phyloP scores from a whole-genome alignment of 169 alveolate species.

The Cryptosporidium baileyi region DNA sequence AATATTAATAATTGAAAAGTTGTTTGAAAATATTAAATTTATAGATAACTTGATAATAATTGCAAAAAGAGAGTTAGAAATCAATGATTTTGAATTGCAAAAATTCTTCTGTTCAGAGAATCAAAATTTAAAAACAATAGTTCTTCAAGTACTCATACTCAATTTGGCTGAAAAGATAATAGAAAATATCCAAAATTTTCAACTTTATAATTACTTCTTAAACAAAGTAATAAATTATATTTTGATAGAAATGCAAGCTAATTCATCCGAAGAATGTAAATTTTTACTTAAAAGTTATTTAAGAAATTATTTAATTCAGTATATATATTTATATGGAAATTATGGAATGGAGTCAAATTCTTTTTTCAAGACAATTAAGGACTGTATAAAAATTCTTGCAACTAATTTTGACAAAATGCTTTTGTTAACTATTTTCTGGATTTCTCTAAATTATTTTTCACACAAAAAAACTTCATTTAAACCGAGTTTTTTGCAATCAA shows the following conservation, averaged over 20 bases:
- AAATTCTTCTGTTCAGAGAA: background rate
- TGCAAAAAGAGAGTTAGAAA: background rate
- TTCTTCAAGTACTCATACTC: background rate
- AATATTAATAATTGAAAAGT: background rate
- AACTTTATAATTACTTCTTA: background rate
- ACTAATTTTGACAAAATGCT: conserved; percentile 7
- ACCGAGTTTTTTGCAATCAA: background rate
- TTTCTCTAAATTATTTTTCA: background rate
- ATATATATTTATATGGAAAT: background rate
- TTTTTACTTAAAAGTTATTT: background rate
- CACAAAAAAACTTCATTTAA: background rate
- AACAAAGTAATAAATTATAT: background rate
- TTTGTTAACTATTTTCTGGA: background rate
- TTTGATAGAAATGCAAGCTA: background rate
- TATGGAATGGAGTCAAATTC: background rate
- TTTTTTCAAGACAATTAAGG: background rate
- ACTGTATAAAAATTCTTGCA: background rate
- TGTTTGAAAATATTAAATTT: background rate
- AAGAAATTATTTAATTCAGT: conserved; percentile 16
- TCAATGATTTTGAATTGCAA: background rate
- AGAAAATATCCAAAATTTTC: background rate
- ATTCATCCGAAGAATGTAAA: background rate
- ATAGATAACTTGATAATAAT: conserved; percentile 11
- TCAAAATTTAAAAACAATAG: background rate
- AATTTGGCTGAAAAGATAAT: background rate